These are phyloP conservation scores for Candida insectorum DNA, from an alignment of 805 yeast genomes.

Conservation along the genomic window DNA sequence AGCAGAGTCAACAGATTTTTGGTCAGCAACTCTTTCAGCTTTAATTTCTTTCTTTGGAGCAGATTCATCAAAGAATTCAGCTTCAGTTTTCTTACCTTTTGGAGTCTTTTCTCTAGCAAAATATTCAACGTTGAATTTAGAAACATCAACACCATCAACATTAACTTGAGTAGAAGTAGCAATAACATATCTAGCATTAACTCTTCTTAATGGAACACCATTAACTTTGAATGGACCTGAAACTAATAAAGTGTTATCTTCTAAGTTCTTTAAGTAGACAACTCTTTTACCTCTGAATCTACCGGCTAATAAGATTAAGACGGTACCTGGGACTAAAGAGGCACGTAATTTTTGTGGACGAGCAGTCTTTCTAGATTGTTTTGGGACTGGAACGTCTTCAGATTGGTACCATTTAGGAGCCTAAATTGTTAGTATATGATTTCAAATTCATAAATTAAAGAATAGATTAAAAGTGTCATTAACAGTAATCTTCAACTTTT, in stretches of 20 bases:
- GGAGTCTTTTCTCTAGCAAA: slow-evolving; percentile 92
- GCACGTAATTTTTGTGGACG: slow-evolving; percentile 95
- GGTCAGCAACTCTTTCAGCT: slow-evolving; percentile 95
- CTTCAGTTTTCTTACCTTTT: slow-evolving; percentile 82
- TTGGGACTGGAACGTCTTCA: slow-evolving; percentile 84
- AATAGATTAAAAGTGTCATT: not conserved
- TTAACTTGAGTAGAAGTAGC: slow-evolving; percentile 94
- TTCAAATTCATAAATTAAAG: too few relatives aligned
- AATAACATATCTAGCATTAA: slow-evolving; percentile 96
- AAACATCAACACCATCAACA: slow-evolving; percentile 75
- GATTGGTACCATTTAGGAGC: slow-evolving; percentile 95
- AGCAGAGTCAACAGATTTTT: slow-evolving; percentile 91
- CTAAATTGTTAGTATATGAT: slow-evolving; percentile 24
- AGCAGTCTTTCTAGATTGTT: slow-evolving; percentile 84
- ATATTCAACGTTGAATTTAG: slow-evolving; percentile 91
- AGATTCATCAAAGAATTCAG: slow-evolving; percentile 82
- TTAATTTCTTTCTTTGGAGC: slow-evolving; percentile 79
- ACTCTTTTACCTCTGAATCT: slow-evolving; percentile 99
- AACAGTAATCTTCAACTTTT: too few relatives aligned
- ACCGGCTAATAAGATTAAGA: slow-evolving; percentile 95
- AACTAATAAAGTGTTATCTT: slow-evolving; percentile 96
- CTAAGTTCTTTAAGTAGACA: slow-evolving; percentile 92
- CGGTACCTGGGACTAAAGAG: slow-evolving; percentile 97
- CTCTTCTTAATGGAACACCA: slow-evolving; percentile 99
- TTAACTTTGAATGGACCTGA: slow-evolving; percentile 99